Evolutionary conservation across 345 rosid species (phyloP).

Genomic region (Boechera stricta): DNA sequence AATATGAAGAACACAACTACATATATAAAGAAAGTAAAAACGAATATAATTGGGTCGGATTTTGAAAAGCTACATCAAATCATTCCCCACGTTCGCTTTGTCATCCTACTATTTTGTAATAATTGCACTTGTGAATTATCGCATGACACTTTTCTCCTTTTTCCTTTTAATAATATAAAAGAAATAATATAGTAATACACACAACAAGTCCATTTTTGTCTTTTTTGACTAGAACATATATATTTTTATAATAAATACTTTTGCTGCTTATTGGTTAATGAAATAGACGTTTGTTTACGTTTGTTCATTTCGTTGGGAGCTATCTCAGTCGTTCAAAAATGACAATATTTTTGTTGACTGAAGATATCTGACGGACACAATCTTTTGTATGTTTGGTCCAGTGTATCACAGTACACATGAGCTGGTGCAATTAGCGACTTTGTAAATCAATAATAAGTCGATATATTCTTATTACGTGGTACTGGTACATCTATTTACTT

Average conservation of each 20-base stretch:
- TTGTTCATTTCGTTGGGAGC: constrained; percentile 1
- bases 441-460: background rate
- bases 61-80: constrained; percentile 39
- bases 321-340: constrained; percentile 7
- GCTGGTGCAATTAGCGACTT: background rate
- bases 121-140: constrained; percentile 27
- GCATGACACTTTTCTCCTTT: constrained; percentile 2
- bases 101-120: constrained; percentile 36
- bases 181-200: background rate
- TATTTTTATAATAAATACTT: background rate
- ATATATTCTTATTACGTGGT: background rate
- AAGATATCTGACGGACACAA: constrained; percentile 15
- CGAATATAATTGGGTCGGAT: background rate
- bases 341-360: background rate
- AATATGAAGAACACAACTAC: background rate
- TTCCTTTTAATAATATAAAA: background rate
- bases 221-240: constrained; percentile 9
- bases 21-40: background rate
- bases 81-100: constrained; percentile 43
- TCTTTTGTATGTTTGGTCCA: background rate
- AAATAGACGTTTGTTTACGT: constrained; percentile 10
- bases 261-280: constrained; percentile 32
- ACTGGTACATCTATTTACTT: background rate
- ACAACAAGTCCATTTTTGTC: constrained; percentile 32
- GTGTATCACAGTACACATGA: background rate